Evolutionary conservation across 73 alveolate species (phyloP).

Genomic region (Paramecium biaurelia): DNA sequence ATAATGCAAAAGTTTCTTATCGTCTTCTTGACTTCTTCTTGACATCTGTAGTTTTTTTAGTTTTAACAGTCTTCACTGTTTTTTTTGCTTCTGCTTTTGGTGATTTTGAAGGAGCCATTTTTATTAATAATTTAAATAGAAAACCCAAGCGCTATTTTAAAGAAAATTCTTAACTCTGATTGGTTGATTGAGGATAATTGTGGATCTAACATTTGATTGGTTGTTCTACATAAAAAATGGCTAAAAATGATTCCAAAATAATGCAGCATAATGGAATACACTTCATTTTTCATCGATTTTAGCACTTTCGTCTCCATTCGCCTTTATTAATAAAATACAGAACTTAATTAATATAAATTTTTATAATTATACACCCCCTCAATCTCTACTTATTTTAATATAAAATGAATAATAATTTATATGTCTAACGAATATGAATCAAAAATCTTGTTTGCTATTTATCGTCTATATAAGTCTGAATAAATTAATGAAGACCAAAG

Average conservation of each 20-base stretch:
- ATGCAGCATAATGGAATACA: background rate
- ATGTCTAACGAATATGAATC: conserved; percentile 39
- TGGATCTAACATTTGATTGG: background rate
- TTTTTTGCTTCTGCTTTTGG: conserved; percentile 67
- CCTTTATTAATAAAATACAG: background rate
- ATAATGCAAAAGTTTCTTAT: conserved; percentile 73
- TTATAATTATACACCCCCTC: conserved; percentile 28
- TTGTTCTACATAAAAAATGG: background rate
- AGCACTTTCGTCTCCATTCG: background rate
- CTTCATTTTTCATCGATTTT: background rate
- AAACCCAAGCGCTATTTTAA: background rate
- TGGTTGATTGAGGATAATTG: conserved; percentile 31
- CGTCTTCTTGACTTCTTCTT: conserved; percentile 70
- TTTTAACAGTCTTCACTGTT: conserved; percentile 65
- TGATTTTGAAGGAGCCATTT: conserved; percentile 68
- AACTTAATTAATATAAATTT: background rate
- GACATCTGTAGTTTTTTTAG: conserved; percentile 57
- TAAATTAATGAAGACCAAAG: background rate
- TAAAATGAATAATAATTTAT: background rate
- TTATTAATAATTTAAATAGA: background rate
- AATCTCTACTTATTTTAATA: background rate
- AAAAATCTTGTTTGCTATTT: conserved; percentile 32
- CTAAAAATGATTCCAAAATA: conserved; percentile 2
- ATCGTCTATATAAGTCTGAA: conserved; percentile 9
- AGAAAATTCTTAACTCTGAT: conserved; percentile 24